Evolutionary conservation across 2,329 filamentous ascomycete genomes (phyloP), one percentile per base, ranked within the genome.

Genomic region (Ceratocystiopsis sp.): DNA sequence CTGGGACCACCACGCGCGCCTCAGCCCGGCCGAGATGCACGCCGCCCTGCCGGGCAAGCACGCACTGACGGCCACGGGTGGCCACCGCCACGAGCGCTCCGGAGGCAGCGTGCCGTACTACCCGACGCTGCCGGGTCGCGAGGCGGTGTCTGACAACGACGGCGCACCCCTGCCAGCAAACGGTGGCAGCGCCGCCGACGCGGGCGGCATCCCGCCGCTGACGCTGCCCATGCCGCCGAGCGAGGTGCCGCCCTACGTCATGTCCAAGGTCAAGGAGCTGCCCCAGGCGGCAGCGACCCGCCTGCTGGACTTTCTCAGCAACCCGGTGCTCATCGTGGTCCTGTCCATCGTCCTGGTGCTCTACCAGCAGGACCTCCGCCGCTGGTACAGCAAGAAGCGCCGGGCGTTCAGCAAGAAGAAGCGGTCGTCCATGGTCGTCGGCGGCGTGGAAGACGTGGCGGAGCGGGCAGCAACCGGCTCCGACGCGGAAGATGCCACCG

Each of bases 31-130:
- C 2, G 71, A 76, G 50, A 62, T 80, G 12, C 68, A 70, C 12
- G 68, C 74, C 44, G 75, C 69, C 2, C 61, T 89, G 44, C 70
- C 83, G 10, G 83, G 83, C n/a, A 80, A 79, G 1, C 83, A 87
- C 54, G 71, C 69, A 2, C 63, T 83, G 15, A 34, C 37, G 4
- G 36, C 44, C 35, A 34, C n/a, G 7, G 25, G 16, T 7, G 18
- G 40, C 12, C 35, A 40, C 8, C 38, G 18, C 18, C 36, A 33
- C 5, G 33, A 41, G 4, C 18, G 33, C 10, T 21, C 35, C 13
- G 15, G 18, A 7, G 17, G 18, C 33, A 7, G 15, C 33, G 5
- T 14, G 12, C 44, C 33, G n/a, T 35, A 36, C 17, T 47, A 42
- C 25, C 46, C 44, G 4, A 42, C 47, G 1, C 42, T 50, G 5